A percentile compares a stretch with the other conserved stretches of the same genome.
Evolutionary conservation across 805 yeast species (phyloP).

Genomic region (Metschnikowia colocasiae): DNA sequence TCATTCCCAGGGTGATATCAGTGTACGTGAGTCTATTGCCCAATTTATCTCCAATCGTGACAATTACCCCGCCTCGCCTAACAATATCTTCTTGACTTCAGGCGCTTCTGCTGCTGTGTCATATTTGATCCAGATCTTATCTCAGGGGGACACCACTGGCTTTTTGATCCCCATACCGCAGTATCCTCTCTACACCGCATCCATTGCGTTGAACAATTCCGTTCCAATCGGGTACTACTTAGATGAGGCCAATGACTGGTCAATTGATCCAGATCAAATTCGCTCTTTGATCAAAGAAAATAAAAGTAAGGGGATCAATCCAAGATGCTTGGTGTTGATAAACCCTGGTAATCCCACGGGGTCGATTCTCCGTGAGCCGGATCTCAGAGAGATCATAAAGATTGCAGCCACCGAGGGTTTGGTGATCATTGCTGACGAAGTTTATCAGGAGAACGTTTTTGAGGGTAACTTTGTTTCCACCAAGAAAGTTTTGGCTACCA

Average conservation of each 20-base stretch:
- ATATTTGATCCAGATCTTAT: slow-evolving; percentile 65
- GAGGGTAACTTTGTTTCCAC: slow-evolving; percentile 78
- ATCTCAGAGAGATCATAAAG: slow-evolving; percentile 66
- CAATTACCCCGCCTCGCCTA: slow-evolving; percentile 58
- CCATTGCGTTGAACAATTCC: slow-evolving; percentile 78
- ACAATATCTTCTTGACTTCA: slow-evolving; percentile 77
- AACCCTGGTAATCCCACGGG: slow-evolving; percentile 99
- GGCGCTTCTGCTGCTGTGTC: slow-evolving; percentile 97
- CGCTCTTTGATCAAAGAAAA: slow-evolving; percentile 50
- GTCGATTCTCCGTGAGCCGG: slow-evolving; percentile 60
- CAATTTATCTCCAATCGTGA: slow-evolving; percentile 76
- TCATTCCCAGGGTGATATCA: slow-evolving; percentile 80
- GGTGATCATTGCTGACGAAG: slow-evolving; percentile 94
- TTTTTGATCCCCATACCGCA: slow-evolving; percentile 95
- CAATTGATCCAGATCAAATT: slow-evolving; percentile 67
- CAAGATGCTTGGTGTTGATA: slow-evolving; percentile 83
- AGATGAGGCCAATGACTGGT: slow-evolving; percentile 81
- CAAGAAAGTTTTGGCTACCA: slow-evolving; percentile 68
- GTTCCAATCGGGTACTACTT: slow-evolving; percentile 82
- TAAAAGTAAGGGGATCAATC: slow-evolving; percentile 48
- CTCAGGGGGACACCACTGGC: slow-evolving; percentile 67
- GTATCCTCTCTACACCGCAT: slow-evolving; percentile 96
- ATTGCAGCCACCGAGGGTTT: slow-evolving; percentile 83
- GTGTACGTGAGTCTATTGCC: slow-evolving; percentile 75
- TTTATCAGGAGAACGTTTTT: slow-evolving; percentile 90